Percentiles rank a stretch among this genome's conserved stretches.
phyloP scores from a whole-genome alignment of 2,329 filamentous ascomycete genomes.

The Ophioceras dolichostomum region DNA sequence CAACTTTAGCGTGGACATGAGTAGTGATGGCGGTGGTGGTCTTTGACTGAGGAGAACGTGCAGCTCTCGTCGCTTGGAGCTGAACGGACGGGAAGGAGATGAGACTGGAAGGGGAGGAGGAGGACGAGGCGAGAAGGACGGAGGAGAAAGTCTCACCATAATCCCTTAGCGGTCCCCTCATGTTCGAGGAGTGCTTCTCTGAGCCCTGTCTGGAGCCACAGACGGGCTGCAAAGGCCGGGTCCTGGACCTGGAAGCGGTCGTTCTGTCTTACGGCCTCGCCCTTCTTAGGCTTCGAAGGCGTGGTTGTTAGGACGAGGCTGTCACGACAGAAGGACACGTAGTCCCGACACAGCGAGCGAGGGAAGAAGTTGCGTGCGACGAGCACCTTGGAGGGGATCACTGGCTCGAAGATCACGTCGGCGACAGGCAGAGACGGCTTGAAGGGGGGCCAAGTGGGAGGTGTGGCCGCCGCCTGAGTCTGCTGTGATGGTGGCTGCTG shows the following conservation, averaged over 20 bases:
- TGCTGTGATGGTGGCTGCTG: background rate
- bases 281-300: slow-evolving; percentile 64
- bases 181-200: slow-evolving; percentile 45
- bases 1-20: no score
- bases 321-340: slow-evolving; percentile 59
- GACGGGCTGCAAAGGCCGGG: slow-evolving; percentile 53
- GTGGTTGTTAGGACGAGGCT: slow-evolving; percentile 65
- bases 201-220: slow-evolving; percentile 71
- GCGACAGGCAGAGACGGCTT: slow-evolving; percentile 54
- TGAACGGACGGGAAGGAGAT: no score
- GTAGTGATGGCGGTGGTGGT: no score
- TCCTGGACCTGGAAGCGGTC: slow-evolving; percentile 81
- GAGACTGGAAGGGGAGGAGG: no score
- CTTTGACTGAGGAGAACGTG: no score
- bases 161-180: no score
- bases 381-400: slow-evolving; percentile 53
- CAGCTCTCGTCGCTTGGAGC: no score
- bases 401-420: slow-evolving; percentile 47
- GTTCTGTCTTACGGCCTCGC: slow-evolving; percentile 75
- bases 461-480: slow-evolving; percentile 11
- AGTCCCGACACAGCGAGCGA: slow-evolving; percentile 59
- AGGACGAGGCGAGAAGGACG: no score
- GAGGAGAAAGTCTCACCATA: no score
- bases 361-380: slow-evolving; percentile 67
- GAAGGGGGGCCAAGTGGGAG: slow-evolving; percentile 57